Conservation (phyloP, 495 filamentous ascomycete genomes). For the Talaromyces wortmannii region DNA sequence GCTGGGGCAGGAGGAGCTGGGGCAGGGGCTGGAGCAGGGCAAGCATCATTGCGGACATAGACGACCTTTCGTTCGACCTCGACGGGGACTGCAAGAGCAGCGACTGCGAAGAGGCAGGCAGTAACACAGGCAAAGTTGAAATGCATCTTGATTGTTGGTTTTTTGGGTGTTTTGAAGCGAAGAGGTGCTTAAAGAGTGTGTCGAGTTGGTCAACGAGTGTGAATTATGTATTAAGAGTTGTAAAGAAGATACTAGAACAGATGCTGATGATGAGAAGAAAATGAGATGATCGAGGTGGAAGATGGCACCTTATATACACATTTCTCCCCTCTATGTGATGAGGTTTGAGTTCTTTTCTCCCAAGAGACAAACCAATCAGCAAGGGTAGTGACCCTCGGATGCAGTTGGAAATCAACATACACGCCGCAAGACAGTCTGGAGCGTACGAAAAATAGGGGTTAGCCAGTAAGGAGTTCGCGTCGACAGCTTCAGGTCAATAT, state of each 20-base stretch:
- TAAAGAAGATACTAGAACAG: neutral
- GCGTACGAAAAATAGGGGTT: neutral
- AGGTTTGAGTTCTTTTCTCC: neutral
- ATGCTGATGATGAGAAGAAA: neutral
- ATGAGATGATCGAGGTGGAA: neutral
- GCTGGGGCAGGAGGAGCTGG: neutral
- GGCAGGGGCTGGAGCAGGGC: conserved; percentile 4
- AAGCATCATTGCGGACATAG: conserved; percentile 5
- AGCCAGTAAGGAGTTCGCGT: neutral
- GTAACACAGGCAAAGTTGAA: conserved; percentile 7
- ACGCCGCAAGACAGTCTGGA: neutral
- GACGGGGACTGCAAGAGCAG: conserved; percentile 6
- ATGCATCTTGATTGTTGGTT: conserved; percentile 4
- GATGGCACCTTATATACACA: neutral
- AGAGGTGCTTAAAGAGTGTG: neutral
- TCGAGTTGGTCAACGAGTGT: conserved; percentile 7
- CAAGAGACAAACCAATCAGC: neutral
- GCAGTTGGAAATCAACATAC: neutral
- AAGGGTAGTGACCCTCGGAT: neutral
- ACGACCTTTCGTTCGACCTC: conserved; percentile 6
- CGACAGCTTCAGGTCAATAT: neutral
- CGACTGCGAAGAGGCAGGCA: conserved; percentile 2
- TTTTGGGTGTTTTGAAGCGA: neutral
- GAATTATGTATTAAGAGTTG: neutral
- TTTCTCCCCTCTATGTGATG: neutral